phyloP scores from a whole-genome alignment of 2,329 filamentous ascomycete genomes.

The Colletotrichum sp. region DNA sequence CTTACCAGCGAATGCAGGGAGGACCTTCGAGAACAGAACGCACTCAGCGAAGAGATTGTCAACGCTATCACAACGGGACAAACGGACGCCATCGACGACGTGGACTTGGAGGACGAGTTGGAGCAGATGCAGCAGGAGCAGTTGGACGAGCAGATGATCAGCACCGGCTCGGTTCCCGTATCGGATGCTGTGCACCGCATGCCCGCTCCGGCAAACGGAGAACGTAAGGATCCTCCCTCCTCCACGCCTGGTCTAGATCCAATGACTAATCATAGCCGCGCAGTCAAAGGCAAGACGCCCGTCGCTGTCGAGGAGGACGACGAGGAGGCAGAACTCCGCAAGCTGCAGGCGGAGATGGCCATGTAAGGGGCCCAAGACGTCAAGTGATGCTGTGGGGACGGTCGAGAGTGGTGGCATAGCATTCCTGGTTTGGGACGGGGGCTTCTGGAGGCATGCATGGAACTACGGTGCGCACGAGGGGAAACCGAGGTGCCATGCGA shows the following conservation, averaged over 20 bases:
- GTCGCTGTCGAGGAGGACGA: conserved; percentile 76
- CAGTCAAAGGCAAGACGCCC: conserved; percentile 56
- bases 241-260: not conserved
- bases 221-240: conserved; percentile 65
- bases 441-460: conserved; percentile 4
- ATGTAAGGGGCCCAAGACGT: conserved; percentile 62
- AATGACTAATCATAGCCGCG: not conserved
- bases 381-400: not conserved
- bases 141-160: conserved; percentile 92
- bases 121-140: conserved; percentile 89
- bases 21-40: conserved; percentile 87
- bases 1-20: conserved; percentile 64
- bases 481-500: not conserved
- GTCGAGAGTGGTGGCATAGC: conserved; percentile 14
- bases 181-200: conserved; percentile 77
- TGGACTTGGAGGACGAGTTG: conserved; percentile 84
- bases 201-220: conserved; percentile 75
- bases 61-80: conserved; percentile 78
- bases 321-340: conserved; percentile 92
- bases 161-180: conserved; percentile 84
- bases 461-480: not conserved
- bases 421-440: conserved; percentile 16
- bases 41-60: conserved; percentile 91
- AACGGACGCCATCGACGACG: conserved; percentile 78
- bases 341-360: conserved; percentile 95